These are phyloP conservation scores for Sporothrix protearum DNA, from an alignment of 2,329 filamentous ascomycete species.

Conservation along the genomic window DNA sequence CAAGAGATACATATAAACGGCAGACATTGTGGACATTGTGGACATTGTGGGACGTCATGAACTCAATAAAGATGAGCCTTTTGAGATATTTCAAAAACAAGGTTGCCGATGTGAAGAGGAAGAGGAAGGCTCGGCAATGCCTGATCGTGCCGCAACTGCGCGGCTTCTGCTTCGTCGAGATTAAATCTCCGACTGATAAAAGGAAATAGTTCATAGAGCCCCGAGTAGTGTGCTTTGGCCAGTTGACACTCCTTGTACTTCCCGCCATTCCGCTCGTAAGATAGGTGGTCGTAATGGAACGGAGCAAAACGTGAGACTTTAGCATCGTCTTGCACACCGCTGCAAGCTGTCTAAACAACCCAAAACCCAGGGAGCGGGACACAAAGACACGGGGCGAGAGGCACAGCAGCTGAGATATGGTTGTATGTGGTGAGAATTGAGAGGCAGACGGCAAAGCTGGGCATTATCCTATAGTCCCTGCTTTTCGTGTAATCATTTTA, in stretches of 20 bases:
- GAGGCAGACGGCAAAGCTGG: background rate
- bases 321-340: background rate
- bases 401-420: background rate
- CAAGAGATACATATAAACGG: background rate
- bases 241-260: background rate
- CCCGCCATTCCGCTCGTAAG: background rate
- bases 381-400: background rate
- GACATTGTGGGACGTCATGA: no score
- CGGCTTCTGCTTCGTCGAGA: background rate
- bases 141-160: background rate
- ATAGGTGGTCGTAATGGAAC: background rate
- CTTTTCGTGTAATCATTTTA: background rate
- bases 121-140: background rate
- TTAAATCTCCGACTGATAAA: background rate
- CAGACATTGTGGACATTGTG: background rate
- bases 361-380: background rate
- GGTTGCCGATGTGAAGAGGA: background rate
- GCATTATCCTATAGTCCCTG: background rate
- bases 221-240: background rate
- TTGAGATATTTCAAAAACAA: background rate
- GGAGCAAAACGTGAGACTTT: background rate
- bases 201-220: background rate
- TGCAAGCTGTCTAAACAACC: background rate
- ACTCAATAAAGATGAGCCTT: background rate
- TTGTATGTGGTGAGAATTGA: background rate